Base-by-base conservation (phyloP, 768 basidiomycete species). In the Trametes cinnabarina region DNA sequence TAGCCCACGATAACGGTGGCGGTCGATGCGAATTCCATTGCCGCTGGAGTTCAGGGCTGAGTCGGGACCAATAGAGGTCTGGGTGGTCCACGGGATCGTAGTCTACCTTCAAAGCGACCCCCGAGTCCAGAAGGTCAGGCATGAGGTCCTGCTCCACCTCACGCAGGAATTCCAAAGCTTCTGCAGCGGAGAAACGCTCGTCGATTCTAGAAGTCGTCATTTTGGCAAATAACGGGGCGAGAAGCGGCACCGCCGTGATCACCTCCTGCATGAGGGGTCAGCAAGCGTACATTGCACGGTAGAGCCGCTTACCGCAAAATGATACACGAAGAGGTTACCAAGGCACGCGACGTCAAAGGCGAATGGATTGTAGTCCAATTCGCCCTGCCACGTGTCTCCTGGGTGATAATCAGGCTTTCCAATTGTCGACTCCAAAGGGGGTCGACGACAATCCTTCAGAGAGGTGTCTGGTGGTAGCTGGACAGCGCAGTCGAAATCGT, bases 341-440 rank as follows among this genome's bases (percentile, higher is more conserved):
- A 55, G 35, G 15, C 30, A 46, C 3, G 34, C 53, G 34, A 55
- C 53, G 43, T 55, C 53, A 20, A 17, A 47, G 3, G 53, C 53
- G 25, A 55, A 55, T 5, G 53, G 43, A 11, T 55, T 47, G 19
- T 55, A 55, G 20, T 35, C 34, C 2, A 0, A n/a, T 39, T 46
- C 43, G 4, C 53, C 53, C 0, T 37, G 26, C 8, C 8, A 9
- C 8, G 23, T 22, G 35, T 55, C 53, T 6, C 22, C 14, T 17
- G 53, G 43, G 2, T 28, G 43, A 35, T 47, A 55, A 3, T 23
- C 4, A 2, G 42, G 42, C 3, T 43, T 9, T 6, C 53, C 53
- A 3, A 23, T 9, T 4, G 12, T 25, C 5, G 53, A 11, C 19
- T 55, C 53, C 6, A 14, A 20, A 1, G 44, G 22, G 3, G 53